These are phyloP conservation scores for Ascobolus immersus DNA, from an alignment of 495 filamentous ascomycete genomes.

Conservation along the genomic window DNA sequence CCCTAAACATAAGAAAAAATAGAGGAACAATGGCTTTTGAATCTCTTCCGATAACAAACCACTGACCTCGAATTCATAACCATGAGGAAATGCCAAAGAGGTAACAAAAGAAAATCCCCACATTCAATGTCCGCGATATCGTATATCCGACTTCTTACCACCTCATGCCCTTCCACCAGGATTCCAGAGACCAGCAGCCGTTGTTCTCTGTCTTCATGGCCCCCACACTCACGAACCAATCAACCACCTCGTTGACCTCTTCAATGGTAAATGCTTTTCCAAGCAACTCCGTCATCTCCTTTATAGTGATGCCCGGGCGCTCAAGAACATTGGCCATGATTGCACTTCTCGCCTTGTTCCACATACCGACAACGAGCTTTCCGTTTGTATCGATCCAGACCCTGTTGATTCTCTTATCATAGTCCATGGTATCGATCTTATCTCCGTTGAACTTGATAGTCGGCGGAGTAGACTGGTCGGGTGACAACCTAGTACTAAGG, in stretches of 20 bases:
- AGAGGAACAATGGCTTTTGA: too few relatives aligned
- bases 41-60: too few relatives aligned
- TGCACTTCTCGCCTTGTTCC: slow-evolving; percentile 13
- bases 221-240: slow-evolving; percentile 7
- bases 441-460: slow-evolving; percentile 8
- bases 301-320: slow-evolving; percentile 12
- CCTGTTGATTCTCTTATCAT: slow-evolving; percentile 10
- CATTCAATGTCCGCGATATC: too few relatives aligned
- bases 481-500: neutral
- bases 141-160: too few relatives aligned
- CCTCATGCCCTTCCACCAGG: too few relatives aligned
- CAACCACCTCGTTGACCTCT: slow-evolving; percentile 8
- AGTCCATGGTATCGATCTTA: slow-evolving; percentile 5
- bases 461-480: slow-evolving; percentile 7
- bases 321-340: slow-evolving; percentile 9
- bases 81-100: too few relatives aligned
- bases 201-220: slow-evolving; percentile 6
- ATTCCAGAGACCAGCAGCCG: too few relatives aligned
- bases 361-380: slow-evolving; percentile 13
- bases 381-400: slow-evolving; percentile 15
- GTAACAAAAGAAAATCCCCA: too few relatives aligned
- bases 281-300: slow-evolving; percentile 11
- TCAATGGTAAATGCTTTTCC: slow-evolving; percentile 10
- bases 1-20: too few relatives aligned
- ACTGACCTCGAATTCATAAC: too few relatives aligned